These are phyloP conservation scores for Taiwanofungus camphoratus DNA, from an alignment of 1,284 basidiomycete species.

Conservation along the genomic window DNA sequence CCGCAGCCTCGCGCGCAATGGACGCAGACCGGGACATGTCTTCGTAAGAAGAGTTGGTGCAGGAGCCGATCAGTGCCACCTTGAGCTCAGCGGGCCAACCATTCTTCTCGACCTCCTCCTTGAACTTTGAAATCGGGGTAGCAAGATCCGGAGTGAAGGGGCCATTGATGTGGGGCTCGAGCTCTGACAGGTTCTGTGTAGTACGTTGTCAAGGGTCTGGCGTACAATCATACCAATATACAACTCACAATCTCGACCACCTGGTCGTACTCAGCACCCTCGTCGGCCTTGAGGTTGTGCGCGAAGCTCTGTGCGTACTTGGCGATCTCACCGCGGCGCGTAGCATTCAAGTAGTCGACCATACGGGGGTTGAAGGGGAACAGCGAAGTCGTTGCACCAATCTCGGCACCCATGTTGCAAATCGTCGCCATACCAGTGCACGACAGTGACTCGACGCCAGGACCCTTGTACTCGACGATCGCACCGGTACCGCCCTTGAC, in stretches of 20 bases:
- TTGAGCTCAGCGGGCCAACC: constrained; percentile 96
- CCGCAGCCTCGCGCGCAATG: constrained; percentile 85
- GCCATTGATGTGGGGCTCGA: constrained; percentile 99
- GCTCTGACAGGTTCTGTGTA: constrained; percentile 81
- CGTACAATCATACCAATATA: neutral
- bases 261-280: constrained; percentile 92
- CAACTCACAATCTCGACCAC: constrained; percentile 80
- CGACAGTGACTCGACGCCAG: constrained; percentile 94
- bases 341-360: constrained; percentile 90
- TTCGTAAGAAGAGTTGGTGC: constrained; percentile 99
- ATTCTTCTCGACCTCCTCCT: constrained; percentile 89
- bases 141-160: constrained; percentile 97
- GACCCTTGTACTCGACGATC: constrained; percentile 92
- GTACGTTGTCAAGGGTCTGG: constrained; percentile 1
- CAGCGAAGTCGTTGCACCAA: constrained; percentile 96
- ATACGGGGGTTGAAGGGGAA: constrained; percentile 99
- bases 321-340: constrained; percentile 86
- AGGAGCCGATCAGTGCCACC: constrained; percentile 97
- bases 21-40: constrained; percentile 98
- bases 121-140: constrained; percentile 95
- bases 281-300: constrained; percentile 89
- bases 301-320: constrained; percentile 87
- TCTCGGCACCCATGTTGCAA: constrained; percentile 99
- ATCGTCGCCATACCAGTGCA: constrained; percentile 99
- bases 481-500: constrained; percentile 98